Conservation (phyloP, 352 stramenopile species). For the Pythium biforme region DNA sequence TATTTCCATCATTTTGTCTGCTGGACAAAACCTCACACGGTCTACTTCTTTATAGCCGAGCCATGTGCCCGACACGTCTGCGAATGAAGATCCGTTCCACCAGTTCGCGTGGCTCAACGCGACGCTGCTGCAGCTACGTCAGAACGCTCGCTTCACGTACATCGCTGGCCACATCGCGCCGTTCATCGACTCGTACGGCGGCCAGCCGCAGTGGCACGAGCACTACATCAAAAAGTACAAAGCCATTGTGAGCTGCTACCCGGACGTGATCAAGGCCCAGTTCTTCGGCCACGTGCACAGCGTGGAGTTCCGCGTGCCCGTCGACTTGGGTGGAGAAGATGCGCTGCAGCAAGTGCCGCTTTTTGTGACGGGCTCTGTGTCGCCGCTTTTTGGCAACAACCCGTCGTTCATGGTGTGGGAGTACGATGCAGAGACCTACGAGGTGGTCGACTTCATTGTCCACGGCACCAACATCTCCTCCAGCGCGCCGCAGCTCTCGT, state of each 20-base stretch:
- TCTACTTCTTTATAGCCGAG: constrained; percentile 37
- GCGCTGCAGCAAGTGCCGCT: constrained; percentile 53
- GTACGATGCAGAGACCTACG: constrained; percentile 58
- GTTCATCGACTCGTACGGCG: constrained; percentile 83
- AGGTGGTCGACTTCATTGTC: constrained; percentile 71
- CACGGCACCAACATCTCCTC: constrained; percentile 74
- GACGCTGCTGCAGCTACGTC: constrained; percentile 49
- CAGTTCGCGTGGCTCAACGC: constrained; percentile 90
- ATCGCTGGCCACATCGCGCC: constrained; percentile 91
- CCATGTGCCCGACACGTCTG: constrained; percentile 69
- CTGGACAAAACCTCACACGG: neutral
- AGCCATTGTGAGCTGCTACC: constrained; percentile 58
- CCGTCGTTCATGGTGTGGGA: constrained; percentile 90
- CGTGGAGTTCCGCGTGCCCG: constrained; percentile 83
- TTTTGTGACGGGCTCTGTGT: constrained; percentile 80
- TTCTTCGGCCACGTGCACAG: constrained; percentile 92
- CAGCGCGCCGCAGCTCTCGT: constrained; percentile 35
- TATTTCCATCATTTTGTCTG: neutral
- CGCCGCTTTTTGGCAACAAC: constrained; percentile 89
- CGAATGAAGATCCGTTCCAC: constrained; percentile 76
- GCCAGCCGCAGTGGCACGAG: constrained; percentile 81
- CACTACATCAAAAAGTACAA: constrained; percentile 84
- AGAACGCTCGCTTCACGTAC: constrained; percentile 63
- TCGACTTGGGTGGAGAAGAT: constrained; percentile 21
- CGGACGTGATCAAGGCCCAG: constrained; percentile 71